phyloP scores from a whole-genome alignment of 164 flowering plant species.

The Saururus chinensis region DNA sequence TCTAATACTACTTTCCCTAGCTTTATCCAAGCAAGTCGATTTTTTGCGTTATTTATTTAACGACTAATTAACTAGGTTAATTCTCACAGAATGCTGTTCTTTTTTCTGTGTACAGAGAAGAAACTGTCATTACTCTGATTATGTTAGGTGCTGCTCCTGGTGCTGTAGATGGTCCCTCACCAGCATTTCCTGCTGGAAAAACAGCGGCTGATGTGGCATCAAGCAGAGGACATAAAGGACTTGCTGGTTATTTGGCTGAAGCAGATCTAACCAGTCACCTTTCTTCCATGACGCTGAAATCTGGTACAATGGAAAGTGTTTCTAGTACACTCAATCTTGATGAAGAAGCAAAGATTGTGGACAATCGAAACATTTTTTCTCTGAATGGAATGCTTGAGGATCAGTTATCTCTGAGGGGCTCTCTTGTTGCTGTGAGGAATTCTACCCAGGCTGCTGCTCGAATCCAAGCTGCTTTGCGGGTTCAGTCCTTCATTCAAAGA shows the following conservation, averaged over 20 bases:
- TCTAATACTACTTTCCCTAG: no score
- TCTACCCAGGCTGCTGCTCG: conserved; percentile 61
- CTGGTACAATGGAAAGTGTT: conserved; percentile 17
- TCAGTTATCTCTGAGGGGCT: conserved; percentile 28
- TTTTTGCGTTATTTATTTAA: no score
- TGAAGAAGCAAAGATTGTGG: conserved; percentile 28
- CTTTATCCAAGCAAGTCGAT: no score
- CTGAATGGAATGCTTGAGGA: conserved; percentile 17
- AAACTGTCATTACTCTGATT: no score
- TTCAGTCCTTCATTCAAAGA: no score
- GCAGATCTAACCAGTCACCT: conserved; percentile 40
- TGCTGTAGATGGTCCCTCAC: conserved; percentile 56
- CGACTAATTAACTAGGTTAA: no score
- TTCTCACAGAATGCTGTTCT: no score
- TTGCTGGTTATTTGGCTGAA: conserved; percentile 77
- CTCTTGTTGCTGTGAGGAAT: conserved; percentile 53
- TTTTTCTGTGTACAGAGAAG: no score
- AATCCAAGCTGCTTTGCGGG: conserved; percentile 46
- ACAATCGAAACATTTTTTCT: conserved; percentile 15
- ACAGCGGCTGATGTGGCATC: conserved; percentile 84
- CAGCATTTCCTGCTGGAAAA: conserved; percentile 50
- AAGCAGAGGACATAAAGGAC: conserved; percentile 73
- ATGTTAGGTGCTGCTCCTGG: conserved; percentile 53
- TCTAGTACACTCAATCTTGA: no score
- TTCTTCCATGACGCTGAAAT: conserved; percentile 22